Evolutionary conservation across 208 protist genomes (phyloP), one percentile per base, ranked within the genome.

Genomic region (Crithidia acanthocephali): DNA sequence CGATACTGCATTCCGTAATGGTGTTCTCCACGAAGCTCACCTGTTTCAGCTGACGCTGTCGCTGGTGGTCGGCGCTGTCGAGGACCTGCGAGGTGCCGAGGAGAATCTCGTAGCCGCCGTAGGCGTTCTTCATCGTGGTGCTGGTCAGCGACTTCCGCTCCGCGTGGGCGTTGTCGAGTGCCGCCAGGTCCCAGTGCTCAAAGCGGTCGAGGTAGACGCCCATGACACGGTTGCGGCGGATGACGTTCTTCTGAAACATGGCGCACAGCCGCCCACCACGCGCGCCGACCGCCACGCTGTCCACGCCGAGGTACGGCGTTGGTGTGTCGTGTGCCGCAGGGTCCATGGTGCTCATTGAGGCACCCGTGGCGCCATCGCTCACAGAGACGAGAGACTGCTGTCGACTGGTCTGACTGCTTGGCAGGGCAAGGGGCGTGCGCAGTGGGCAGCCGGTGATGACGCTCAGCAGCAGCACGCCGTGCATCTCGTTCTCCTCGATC

Each of bases 131-230:
- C 18, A 87, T 59, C 2, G 27, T 15, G 16, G 57, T 50, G 25
- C 45, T 48, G 42, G 32, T 22, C 32, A 59, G 20, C 56, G 70
- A 27, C 53, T 77, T 65, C 20, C 1, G 30, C 51, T 68, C 74
- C 9, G 60, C 68, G 61, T 80, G 60, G 23, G 51, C 64, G 32
- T 73, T 68, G 18, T 74, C 58, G 23, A 76, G 60, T 22, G 74
- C 60, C 13, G 65, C 73, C 16, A 92, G 57, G 63, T 91, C 77
- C 75, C 83, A 84, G 72, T 85, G 79, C 47, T 88, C 86, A 48
- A 91, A 88, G n/a, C 77, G 76, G 51, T 96, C 91, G 72, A 88
- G 81, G 77, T 85, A 94, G 18, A 96, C 79, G n/a, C 91, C 91
- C 83, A 80, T 92, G 35, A 92, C 55, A 4, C 87, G 86, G 65